Conservation (phyloP, 2,329 filamentous ascomycete species). For the Xylariaceae sp. region DNA sequence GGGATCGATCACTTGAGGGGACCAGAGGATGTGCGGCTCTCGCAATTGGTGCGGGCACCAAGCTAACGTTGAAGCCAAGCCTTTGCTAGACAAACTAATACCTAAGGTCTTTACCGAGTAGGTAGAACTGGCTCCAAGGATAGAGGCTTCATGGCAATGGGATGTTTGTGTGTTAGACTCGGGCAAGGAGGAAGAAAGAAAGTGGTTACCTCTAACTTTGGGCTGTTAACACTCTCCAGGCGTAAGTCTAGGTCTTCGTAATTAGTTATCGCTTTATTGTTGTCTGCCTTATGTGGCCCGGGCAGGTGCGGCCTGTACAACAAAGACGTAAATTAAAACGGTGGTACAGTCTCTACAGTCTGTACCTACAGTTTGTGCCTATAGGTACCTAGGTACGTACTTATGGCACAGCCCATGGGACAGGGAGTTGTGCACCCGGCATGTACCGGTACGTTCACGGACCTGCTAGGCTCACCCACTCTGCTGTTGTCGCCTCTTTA, state of each 20-base stretch:
- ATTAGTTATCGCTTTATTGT: not conserved
- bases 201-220: not conserved
- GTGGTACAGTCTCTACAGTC: not conserved
- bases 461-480: too few species aligned
- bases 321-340: not conserved
- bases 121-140: slow-evolving; percentile 6
- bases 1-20: slow-evolving; percentile 23
- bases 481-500: too few species aligned
- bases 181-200: not conserved
- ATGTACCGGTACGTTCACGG: too few species aligned
- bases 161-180: not conserved
- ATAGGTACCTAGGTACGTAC: not conserved
- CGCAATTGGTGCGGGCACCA: slow-evolving; percentile 26
- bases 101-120: not conserved
- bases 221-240: not conserved
- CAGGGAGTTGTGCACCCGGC: too few species aligned
- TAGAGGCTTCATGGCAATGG: not conserved
- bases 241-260: not conserved
- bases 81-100: slow-evolving; percentile 9
- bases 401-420: too few species aligned
- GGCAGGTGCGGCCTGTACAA: not conserved
- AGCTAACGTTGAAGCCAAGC: slow-evolving; percentile 21
- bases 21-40: slow-evolving; percentile 25
- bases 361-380: not conserved
- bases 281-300: not conserved